Base-by-base conservation (phyloP, 2,329 filamentous ascomycete species). In the Whalleya microplaca region DNA sequence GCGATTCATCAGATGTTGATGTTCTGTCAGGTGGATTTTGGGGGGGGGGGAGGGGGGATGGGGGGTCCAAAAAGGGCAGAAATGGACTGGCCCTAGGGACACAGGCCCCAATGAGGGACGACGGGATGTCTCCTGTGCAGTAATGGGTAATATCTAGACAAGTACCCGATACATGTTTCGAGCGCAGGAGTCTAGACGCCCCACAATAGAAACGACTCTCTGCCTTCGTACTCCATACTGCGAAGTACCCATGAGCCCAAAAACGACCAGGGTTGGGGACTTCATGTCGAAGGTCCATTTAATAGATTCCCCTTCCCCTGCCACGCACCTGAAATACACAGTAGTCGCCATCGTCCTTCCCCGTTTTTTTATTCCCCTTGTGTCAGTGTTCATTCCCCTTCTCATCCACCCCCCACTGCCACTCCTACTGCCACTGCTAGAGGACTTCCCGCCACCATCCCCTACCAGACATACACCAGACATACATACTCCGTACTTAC, bases 341-440 rank as follows among this genome's bases (percentile, higher is more conserved):
- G 55, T 59, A 64, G 62, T 63, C 47, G 53, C 59, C 49, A 59
- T 58, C 58, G 45, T 52, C 53, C 57, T 60, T 53, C 56, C 58
- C 48, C 57, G 58, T 66, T 58, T 59, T 54, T 55, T 49, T 54
- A 53, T 48, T 55, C 50, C 48, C 41, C 48, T 52, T 50, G 48
- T 57, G 60, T 52, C 49, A 59, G 42, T 37, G 32, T 37, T 37
- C 32, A 37, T 37, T 37, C 32, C 32, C 32, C 14, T 12, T 16
- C 10, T 16, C 14, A 3, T 16, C 10, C 10, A 5, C 32, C 32
- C 56, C 53, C 59, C 56, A 62, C 56, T 57, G 54, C 59, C 56
- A n/a, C n/a, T n/a, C n/a, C n/a, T n/a, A n/a, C n/a, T n/a, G n/a
- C n/a, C n/a, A n/a, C n/a, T n/a, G n/a, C n/a, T n/a, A n/a, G n/a